These are phyloP conservation scores for Acer saccharum DNA, from an alignment of 345 rosid species.

Conservation along the genomic window DNA sequence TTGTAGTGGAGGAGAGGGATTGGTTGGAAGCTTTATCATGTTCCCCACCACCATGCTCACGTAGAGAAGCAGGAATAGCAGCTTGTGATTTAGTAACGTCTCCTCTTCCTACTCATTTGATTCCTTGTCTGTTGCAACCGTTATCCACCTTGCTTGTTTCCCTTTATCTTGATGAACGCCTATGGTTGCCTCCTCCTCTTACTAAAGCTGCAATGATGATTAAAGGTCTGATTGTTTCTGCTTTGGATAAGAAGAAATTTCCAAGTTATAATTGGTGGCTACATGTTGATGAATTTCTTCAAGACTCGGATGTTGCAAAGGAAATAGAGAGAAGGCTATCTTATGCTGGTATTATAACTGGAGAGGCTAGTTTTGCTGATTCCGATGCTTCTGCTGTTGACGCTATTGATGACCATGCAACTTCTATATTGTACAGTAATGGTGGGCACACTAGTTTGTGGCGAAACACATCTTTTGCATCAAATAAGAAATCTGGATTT, in stretches of 20 bases:
- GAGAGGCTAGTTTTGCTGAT: slow-evolving; percentile 44
- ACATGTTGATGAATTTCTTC: slow-evolving; percentile 55
- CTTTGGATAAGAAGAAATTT: slow-evolving; percentile 54
- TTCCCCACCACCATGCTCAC: slow-evolving; percentile 92
- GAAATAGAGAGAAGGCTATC: slow-evolving; percentile 66
- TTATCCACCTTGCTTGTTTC: slow-evolving; percentile 71
- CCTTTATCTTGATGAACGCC: slow-evolving; percentile 75
- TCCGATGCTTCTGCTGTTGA: slow-evolving; percentile 45
- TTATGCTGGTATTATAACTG: slow-evolving; percentile 55
- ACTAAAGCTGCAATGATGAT: slow-evolving; percentile 59
- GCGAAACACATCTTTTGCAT: slow-evolving; percentile 37
- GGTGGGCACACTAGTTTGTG: slow-evolving; percentile 29
- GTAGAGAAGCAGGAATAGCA: slow-evolving; percentile 93
- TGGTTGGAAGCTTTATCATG: slow-evolving; percentile 95
- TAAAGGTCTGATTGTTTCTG: slow-evolving; percentile 59
- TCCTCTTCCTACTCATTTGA: slow-evolving; percentile 80
- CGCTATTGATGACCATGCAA: slow-evolving; percentile 29
- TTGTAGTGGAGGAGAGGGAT: slow-evolving; percentile 87
- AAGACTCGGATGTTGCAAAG: slow-evolving; percentile 58
- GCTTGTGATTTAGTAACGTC: slow-evolving; percentile 75
- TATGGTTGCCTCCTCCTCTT: slow-evolving; percentile 77
- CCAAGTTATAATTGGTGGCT: slow-evolving; percentile 65
- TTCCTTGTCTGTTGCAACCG: slow-evolving; percentile 78
- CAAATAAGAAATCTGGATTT: slow-evolving; percentile 62
- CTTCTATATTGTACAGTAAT: slow-evolving; percentile 33